Conservation (phyloP, 2,329 filamentous ascomycete species). For the Colletotrichum sidae region DNA sequence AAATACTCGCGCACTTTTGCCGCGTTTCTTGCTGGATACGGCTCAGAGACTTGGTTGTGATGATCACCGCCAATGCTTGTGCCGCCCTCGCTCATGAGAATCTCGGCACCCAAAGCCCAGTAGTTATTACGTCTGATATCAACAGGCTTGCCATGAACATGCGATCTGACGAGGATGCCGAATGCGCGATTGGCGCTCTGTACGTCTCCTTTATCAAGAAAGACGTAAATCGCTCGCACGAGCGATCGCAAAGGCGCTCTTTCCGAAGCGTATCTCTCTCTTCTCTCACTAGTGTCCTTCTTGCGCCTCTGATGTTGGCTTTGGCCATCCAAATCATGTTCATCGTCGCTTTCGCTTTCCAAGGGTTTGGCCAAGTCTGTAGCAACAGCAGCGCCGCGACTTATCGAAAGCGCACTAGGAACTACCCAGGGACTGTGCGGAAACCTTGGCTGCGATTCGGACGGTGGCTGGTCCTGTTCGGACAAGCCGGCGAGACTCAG, state of each 20-base stretch:
- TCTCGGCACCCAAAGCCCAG: constrained; percentile 88
- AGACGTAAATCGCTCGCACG: constrained; percentile 74
- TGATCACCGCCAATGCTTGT: constrained; percentile 22
- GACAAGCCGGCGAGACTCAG: constrained; percentile 65
- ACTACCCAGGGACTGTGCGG: constrained; percentile 57
- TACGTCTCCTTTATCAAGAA: constrained; percentile 78
- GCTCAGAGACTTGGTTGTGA: constrained; percentile 25
- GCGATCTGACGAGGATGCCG: constrained; percentile 69
- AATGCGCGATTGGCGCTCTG: constrained; percentile 79
- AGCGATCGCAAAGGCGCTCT: constrained; percentile 36
- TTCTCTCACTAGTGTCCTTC: constrained; percentile 36
- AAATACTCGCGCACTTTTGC: constrained; percentile 71
- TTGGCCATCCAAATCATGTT: constrained; percentile 38
- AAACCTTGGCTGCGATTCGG: constrained; percentile 54
- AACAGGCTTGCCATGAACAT: constrained; percentile 64
- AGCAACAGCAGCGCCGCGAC: background rate
- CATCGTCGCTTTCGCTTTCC: constrained; percentile 16
- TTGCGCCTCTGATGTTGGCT: constrained; percentile 15
- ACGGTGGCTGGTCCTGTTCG: constrained; percentile 58
- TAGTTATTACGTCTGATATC: constrained; percentile 77
- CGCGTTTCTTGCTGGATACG: constrained; percentile 55
- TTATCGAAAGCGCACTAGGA: background rate
- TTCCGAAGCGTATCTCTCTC: constrained; percentile 34
- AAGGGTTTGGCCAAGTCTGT: background rate
- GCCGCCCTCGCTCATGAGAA: constrained; percentile 74